Conservation (phyloP, 345 rosid genomes). For the Psidium guajava region DNA sequence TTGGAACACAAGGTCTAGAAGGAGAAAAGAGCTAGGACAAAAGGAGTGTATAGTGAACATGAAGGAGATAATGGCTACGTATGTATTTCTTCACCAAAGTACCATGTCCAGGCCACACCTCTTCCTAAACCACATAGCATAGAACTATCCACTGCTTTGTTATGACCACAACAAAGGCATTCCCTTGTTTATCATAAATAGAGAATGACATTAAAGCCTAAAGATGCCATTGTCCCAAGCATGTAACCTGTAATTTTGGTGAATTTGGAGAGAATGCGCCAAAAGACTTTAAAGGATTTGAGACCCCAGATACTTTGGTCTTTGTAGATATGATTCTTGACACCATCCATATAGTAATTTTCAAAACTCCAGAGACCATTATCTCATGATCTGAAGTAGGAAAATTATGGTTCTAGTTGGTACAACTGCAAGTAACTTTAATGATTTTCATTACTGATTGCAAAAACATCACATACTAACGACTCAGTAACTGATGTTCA, state of each 20-base stretch:
- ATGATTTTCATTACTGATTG: not conserved
- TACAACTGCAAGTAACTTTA: not conserved
- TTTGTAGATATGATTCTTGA: not conserved
- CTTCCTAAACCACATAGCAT: not conserved
- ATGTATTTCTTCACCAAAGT: not conserved
- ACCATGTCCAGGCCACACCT: not conserved
- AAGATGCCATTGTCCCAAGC: not conserved
- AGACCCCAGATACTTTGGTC: not conserved
- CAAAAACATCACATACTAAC: not conserved
- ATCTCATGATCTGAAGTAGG: not conserved
- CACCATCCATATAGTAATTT: not conserved
- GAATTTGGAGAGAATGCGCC: not conserved
- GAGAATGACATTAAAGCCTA: not conserved
- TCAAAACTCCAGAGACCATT: not conserved
- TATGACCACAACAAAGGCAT: not conserved
- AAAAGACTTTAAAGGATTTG: not conserved
- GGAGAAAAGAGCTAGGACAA: not conserved
- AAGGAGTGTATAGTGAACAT: not conserved
- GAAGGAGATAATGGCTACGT: not conserved
- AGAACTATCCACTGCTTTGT: not conserved
- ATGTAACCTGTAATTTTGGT: not conserved
- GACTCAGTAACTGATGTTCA: not conserved
- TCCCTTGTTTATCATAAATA: not conserved
- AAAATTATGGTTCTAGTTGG: not conserved
- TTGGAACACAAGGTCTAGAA: not conserved